Evolutionary conservation across 306 rosid genomes (phyloP).

Genomic region (Lathyrus tuberosus): DNA sequence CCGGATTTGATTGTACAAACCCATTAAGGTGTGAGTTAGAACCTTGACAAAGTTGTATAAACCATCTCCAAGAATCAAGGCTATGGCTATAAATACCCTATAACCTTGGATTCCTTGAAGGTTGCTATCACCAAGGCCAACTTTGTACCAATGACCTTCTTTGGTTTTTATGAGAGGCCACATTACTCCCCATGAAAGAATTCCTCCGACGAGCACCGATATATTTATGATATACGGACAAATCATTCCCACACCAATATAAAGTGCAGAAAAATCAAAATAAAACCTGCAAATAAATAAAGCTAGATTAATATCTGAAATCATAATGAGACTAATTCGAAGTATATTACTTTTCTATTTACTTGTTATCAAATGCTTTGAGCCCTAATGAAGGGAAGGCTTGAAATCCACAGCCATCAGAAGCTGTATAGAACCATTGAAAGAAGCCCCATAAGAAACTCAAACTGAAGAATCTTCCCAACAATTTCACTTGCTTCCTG

Average conservation of each 20-base stretch:
- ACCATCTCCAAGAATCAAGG: conserved; percentile 60
- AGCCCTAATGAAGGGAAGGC: conserved; percentile 57
- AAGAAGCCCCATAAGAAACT: conserved; percentile 62
- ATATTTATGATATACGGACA: conserved; percentile 58
- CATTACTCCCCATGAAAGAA: conserved; percentile 62
- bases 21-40: conserved; percentile 42
- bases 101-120: conserved; percentile 56
- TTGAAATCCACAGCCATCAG: conserved; percentile 55
- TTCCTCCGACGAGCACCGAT: conserved; percentile 60
- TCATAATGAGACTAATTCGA: too few relatives aligned
- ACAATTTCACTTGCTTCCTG: conserved; percentile 60
- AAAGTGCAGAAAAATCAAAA: conserved; percentile 56
- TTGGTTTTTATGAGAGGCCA: conserved; percentile 53
- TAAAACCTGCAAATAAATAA: conserved; percentile 44
- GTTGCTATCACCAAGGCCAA: conserved; percentile 25
- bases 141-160: conserved; percentile 50
- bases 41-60: conserved; percentile 55
- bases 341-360: too few relatives aligned
- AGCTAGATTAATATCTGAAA: conserved; percentile 29
- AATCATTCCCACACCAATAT: conserved; percentile 66
- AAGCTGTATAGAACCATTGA: conserved; percentile 59
- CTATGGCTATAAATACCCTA: conserved; percentile 57
- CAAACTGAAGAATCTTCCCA: conserved; percentile 56
- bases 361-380: conserved; percentile 49
- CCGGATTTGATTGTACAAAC: conserved; percentile 39